A percentile compares a stretch with the other conserved stretches of the same genome.
These are phyloP conservation scores for Trichosporon ovoides DNA, from an alignment of 1,284 basidiomycete species.

Conservation along the genomic window DNA sequence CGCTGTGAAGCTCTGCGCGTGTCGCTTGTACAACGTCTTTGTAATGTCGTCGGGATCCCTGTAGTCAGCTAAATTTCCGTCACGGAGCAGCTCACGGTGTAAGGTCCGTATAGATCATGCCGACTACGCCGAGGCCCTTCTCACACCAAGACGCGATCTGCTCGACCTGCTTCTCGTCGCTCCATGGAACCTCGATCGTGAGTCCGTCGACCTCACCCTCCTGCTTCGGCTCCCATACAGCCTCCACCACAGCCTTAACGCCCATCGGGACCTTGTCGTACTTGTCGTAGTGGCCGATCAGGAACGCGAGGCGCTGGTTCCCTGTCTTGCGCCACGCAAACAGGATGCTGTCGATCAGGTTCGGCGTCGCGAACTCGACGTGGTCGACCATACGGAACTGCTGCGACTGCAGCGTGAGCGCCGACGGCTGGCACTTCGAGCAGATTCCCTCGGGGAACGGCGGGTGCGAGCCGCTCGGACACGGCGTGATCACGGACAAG, in stretches of 20 bases:
- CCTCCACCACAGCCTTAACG: slow-evolving; percentile 95
- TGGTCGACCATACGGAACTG: slow-evolving; percentile 97
- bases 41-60: slow-evolving; percentile 68
- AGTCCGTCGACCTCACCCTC: slow-evolving; percentile 94
- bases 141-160: slow-evolving; percentile 60
- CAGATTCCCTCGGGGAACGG: slow-evolving; percentile 95
- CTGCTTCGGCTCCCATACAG: slow-evolving; percentile 93
- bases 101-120: slow-evolving; percentile 94
- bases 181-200: slow-evolving; percentile 84
- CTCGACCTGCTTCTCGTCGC: slow-evolving; percentile 63
- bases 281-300: slow-evolving; percentile 86
- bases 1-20: slow-evolving; percentile 86
- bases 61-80: slow-evolving; percentile 18
- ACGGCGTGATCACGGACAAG: slow-evolving; percentile 85
- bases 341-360: slow-evolving; percentile 81
- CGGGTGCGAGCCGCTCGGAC: slow-evolving; percentile 79
- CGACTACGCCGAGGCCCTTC: slow-evolving; percentile 69
- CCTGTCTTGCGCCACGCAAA: slow-evolving; percentile 86
- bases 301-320: slow-evolving; percentile 87
- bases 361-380: slow-evolving; percentile 84
- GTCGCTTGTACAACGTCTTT: slow-evolving; percentile 88
- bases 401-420: slow-evolving; percentile 92
- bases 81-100: slow-evolving; percentile 55
- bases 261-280: slow-evolving; percentile 98
- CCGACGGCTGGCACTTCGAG: slow-evolving; percentile 92